phyloP scores from a whole-genome alignment of 2,329 filamentous ascomycete species.

The Penicillium sclerotigenum region DNA sequence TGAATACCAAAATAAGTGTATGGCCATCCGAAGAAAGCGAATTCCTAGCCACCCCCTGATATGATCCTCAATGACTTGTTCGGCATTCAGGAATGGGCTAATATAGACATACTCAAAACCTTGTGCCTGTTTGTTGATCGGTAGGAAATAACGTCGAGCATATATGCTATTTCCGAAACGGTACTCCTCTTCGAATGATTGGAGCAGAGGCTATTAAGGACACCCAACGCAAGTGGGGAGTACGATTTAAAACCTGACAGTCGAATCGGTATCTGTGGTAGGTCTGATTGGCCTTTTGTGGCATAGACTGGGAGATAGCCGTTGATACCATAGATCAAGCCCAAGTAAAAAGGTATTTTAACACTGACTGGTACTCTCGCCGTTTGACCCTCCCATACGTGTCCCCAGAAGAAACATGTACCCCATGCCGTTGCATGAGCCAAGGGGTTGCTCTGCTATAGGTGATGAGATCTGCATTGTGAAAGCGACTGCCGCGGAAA shows the following conservation, averaged over 20 bases:
- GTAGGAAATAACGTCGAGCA: too few relatives aligned
- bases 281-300: constrained; percentile 19
- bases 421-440: constrained; percentile 17
- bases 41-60: too few relatives aligned
- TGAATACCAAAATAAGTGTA: too few relatives aligned
- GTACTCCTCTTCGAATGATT: too few relatives aligned
- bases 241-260: constrained; percentile 18
- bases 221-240: not conserved
- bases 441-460: constrained; percentile 16
- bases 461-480: constrained; percentile 15
- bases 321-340: constrained; percentile 31
- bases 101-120: too few relatives aligned
- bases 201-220: too few relatives aligned
- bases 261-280: constrained; percentile 20
- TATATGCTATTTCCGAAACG: too few relatives aligned
- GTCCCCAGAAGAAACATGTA: not conserved
- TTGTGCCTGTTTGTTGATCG: too few relatives aligned
- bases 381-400: too few relatives aligned
- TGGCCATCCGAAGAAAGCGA: too few relatives aligned
- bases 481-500: constrained; percentile 25
- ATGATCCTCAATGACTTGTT: too few relatives aligned
- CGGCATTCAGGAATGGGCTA: too few relatives aligned
- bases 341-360: constrained; percentile 4
- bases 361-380: not conserved
- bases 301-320: constrained; percentile 32